Conservation (phyloP, 257 asterid genomes). For the Solanum peruvianum region DNA sequence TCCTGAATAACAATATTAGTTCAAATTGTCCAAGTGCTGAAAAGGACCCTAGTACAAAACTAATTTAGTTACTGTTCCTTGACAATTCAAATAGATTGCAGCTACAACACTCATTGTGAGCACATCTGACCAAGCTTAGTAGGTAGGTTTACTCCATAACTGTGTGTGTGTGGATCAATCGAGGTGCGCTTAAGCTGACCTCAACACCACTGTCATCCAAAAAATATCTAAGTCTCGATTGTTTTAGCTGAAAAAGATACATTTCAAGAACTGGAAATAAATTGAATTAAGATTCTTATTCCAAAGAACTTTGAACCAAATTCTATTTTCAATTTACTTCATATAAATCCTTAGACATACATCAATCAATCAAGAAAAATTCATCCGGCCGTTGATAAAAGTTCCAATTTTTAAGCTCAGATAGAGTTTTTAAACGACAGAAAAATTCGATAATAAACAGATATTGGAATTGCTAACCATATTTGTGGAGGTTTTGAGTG, state of each 20-base stretch:
- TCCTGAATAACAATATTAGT: neutral
- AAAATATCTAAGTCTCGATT: neutral
- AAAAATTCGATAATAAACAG: neutral
- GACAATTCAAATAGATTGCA: neutral
- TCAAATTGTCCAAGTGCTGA: neutral
- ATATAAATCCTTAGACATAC: neutral
- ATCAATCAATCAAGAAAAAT: neutral
- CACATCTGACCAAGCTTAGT: neutral
- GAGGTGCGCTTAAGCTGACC: neutral
- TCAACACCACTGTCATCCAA: neutral
- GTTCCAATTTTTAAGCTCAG: neutral
- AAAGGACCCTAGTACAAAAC: neutral
- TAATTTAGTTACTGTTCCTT: neutral
- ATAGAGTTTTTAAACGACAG: neutral
- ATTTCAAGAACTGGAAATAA: neutral
- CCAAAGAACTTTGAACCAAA: neutral
- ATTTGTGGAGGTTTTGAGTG: constrained; percentile 38
- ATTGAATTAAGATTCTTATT: neutral
- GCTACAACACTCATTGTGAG: neutral
- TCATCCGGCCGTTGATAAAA: neutral
- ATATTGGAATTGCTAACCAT: constrained; percentile 20
- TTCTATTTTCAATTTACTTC: neutral
- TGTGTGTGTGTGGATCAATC: neutral
- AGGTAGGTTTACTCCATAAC: neutral
- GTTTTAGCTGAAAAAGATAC: neutral